Base-by-base conservation (phyloP, 2,329 filamentous ascomycete species). In the Ascocoryne sarcoides region DNA sequence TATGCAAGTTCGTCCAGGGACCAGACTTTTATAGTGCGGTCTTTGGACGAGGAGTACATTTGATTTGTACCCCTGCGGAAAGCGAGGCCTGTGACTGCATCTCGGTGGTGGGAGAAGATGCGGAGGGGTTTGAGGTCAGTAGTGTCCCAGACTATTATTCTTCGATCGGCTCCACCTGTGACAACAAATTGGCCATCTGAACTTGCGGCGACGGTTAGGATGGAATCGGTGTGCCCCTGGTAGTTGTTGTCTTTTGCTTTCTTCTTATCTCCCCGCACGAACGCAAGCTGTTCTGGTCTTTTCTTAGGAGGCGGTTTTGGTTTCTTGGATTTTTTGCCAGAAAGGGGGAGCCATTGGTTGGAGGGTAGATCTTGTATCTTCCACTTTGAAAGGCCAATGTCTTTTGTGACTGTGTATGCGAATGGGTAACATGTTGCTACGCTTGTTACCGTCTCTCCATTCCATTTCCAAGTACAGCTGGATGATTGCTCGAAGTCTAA, bases 11-110 rank as follows among this genome's bases (percentile, higher is more conserved):
- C 88, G 53, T 95, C 84, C 32, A 95, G 68, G 51, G 83, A 90
- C 87, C 90, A 98, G 21, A 93, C 83, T 63, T 96, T 96, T 59
- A 98, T 82, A 2, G 90, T 95, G 31, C 92, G 78, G 63, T 98
- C 92, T 56, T 82, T 84, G 39, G 86, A 92, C 43, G 84, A 82
- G 3, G 87, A 93, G 66, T 93, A 98, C 15, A 98, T 68, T 63
- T 95, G 89, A 57, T 95, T 94, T 12, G 84, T 89, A 36, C 84
- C 85, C 47, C 85, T 74, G 28, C 88, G 81, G 60, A 98, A 98
- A 1, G 82, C 83, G 14, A 98, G 68, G 1, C 82, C 82, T 5
- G 84, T 90, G 37, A 98, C 79, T 12, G 86, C 76, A 56, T 93
- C 92, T 45, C 92, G 79, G 65, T 98, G 92, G 45, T 95, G 87